Evolutionary conservation across 345 rosid species (phyloP), one percentile per base, ranked within the genome.

Genomic region (Citrus medica): DNA sequence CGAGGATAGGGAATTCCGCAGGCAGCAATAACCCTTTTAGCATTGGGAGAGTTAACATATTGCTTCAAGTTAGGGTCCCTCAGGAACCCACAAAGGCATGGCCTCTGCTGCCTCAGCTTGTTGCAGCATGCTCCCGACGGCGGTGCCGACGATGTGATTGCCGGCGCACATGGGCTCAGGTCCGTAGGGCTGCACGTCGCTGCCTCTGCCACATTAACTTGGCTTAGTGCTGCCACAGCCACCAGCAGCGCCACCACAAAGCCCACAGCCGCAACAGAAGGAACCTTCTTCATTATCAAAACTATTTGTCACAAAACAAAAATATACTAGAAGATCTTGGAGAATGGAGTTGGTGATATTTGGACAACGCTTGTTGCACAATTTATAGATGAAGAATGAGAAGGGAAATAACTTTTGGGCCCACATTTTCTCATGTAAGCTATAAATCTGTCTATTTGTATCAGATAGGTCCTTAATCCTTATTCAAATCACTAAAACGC

Each of bases 51-150:
- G 78, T 76, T 80, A 13, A 87, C 75, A 71, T 61, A 90, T 33
- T 78, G 86, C 58, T 60, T 82, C 48, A 88, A 67, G 17, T 56
- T 74, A 0, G 98, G 97, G 66, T 83, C 64, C 82, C 76, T 87
- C 24, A 88, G 40, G 79, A 86, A 92, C 27, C 86, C 86, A 55
- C 97, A 94, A 1, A 94, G 78, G 80, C 98, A 94, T 4, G 97
- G 75, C 65, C 74, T 76, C 88, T 92, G 95, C 78, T 88, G 88
- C 80, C 75, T 86, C 81, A 90, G 25, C 79, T 84, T 91, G 79
- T 40, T 74, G 85, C 97, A 94, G 83, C 98, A 90, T 22, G 22
- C 5, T 21, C 4, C 24, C 0, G 93, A 82, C 0, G 98, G 97
- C 28, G 67, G 79, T 2, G 82, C 64, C 8, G 84, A 62, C 21